Evolutionary conservation across 306 rosid genomes (phyloP), one percentile per base, ranked within the genome.

Genomic region (Castanospermum australe): DNA sequence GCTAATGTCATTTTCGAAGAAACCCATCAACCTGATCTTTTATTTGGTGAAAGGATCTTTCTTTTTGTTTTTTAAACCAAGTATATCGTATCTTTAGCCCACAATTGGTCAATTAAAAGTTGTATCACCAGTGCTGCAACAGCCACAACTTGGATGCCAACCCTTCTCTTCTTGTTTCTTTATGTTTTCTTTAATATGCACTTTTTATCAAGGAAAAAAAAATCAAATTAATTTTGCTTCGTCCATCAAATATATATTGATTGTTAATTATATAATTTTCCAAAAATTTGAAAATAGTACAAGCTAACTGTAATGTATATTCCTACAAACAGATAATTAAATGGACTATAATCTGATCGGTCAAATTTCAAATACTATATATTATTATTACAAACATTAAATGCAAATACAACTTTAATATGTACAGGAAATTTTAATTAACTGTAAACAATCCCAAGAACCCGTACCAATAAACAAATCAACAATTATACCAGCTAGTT

Each of bases 401-500:
- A 48, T 2, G n/a, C 33, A 38, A 52, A 25, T 0, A 54, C 45
- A 25, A 0, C 35, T 32, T 15, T 2, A 0, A 64, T 14, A 32
- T 33, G 48, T 48, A 15, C 5, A 22, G 59, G 45, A 44, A 74
- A 42, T 5, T 0, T 36, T 13, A 42, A 0, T 4, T n/a, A n/a
- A n/a, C n/a, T 7, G 35, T 20, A 78, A 71, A 57, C 62, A 78
- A 42, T 42, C 70, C 48, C 70, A 78, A 20, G 61, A 67, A 45
- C 25, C 14, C 6, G 25, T 39, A 42, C 13, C 28, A 54, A 67
- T n/a, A n/a, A 45, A 45, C 47, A 41, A 41, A 41, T 41, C 47
- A 41, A 8, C 10, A 41, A 41, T 41, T 8, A 10, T 41, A 6
- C 47, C 9, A 41, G 2, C 47, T 4, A 33, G 38, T 33, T 5